Evolutionary conservation across 148 eudicot genomes (phyloP), one percentile per base, ranked within the genome.

Genomic region (Persicaria tinctoria): DNA sequence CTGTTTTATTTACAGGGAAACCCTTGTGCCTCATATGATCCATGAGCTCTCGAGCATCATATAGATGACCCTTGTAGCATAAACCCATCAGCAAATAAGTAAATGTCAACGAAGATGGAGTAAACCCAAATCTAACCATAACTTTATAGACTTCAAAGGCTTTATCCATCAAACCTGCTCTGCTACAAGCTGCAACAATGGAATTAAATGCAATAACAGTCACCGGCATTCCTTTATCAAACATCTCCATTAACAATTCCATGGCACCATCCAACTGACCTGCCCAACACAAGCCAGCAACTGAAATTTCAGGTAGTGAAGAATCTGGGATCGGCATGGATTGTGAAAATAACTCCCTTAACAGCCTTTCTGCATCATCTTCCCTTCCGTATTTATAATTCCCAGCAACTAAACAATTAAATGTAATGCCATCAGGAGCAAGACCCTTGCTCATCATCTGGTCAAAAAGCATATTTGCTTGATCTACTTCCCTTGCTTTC

Each of bases 231-330:
- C 99, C 99, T 79, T 83, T 90, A 78, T 90, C 96, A 54, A 92
- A 89, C 82, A 89, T 79, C 51, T 82, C 80, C 79, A 81, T 79
- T 41, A 89, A 76, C 59, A 92, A 74, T 57, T 69, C 74, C 78
- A 82, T 75, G 53, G 96, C 99, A 76, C 90, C 88, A 51, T 87
- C 94, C 68, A 89, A 77, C 69, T 79, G 84, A 71, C 97, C 87
- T 6, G 88, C 88, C 97, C 91, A 95, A 76, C 99, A 92, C 74
- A 95, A 78, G 72, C 85, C 87, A 57, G 90, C 85, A 76, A 95
- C 84, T 13, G 86, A 85, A 64, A 90, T 76, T 78, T 95, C 99
- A 77, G 89, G 82, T 18, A 85, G 49, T 51, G 81, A 80, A 85
- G 69, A 82, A 83, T 92, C 97, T 7, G 85, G 89, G 55, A 87